Evolutionary conservation across 495 filamentous ascomycete species (phyloP).

Genomic region (Penicillium coffeae): DNA sequence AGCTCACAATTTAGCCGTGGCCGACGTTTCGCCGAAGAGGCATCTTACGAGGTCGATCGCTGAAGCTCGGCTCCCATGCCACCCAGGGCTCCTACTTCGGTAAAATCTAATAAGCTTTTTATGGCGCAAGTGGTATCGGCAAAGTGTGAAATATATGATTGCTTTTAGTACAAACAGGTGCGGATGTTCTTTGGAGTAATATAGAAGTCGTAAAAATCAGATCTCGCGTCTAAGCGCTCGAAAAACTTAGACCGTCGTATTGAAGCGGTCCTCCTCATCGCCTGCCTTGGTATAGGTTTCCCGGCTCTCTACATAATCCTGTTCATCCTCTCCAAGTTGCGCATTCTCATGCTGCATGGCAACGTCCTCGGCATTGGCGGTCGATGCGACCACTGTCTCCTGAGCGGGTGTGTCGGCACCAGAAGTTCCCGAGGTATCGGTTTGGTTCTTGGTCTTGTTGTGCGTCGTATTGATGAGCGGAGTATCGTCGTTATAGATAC

Average conservation of each 20-base stretch:
- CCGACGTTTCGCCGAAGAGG: conserved; percentile 19
- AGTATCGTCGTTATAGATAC: conserved; percentile 81
- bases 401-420: conserved; percentile 17
- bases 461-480: conserved; percentile 54
- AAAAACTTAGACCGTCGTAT: conserved; percentile 36
- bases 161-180: not conserved
- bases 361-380: conserved; percentile 35
- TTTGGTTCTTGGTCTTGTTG: conserved; percentile 30
- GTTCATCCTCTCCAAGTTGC: conserved; percentile 36
- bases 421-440: conserved; percentile 4
- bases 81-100: not conserved
- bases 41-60: conserved; percentile 13
- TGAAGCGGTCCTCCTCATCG: conserved; percentile 43
- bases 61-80: conserved; percentile 1
- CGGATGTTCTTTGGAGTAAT: not conserved
- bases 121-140: no score
- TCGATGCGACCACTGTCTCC: conserved; percentile 16
- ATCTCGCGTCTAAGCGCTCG: not conserved
- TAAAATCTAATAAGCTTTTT: no score
- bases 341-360: conserved; percentile 33
- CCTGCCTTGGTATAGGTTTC: conserved; percentile 40
- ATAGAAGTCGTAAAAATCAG: conserved; percentile 3
- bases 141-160: not conserved
- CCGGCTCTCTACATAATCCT: conserved; percentile 32
- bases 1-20: conserved; percentile 15